phyloP scores from a whole-genome alignment of 306 rosid genomes.

The Abrus precatorius region DNA sequence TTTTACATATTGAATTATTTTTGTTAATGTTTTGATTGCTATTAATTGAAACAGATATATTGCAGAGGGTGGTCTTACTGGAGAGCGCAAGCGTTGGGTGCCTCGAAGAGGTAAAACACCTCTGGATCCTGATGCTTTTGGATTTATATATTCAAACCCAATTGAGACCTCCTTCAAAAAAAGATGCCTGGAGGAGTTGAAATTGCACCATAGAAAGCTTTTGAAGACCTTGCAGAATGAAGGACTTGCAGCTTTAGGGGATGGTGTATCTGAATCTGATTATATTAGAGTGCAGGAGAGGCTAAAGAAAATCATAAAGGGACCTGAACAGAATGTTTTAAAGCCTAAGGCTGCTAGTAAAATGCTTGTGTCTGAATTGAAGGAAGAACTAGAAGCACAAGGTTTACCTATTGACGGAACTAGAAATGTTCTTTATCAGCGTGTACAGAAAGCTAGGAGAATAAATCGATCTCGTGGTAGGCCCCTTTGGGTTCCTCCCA shows the following conservation, averaged over 20 bases:
- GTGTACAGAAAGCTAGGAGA: constrained; percentile 98
- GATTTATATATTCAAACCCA: constrained; percentile 94
- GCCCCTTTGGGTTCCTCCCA: constrained; percentile 98
- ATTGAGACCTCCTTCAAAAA: constrained; percentile 94
- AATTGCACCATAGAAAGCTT: constrained; percentile 73
- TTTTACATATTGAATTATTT: constrained; percentile 16
- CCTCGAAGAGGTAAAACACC: constrained; percentile 95
- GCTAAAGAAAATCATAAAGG: constrained; percentile 85
- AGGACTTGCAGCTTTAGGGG: constrained; percentile 82
- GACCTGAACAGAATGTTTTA: constrained; percentile 80
- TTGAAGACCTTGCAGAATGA: constrained; percentile 74
- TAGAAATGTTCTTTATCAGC: constrained; percentile 97
- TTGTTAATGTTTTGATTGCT: constrained; percentile 37
- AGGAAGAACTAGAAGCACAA: constrained; percentile 97
- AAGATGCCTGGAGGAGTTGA: constrained; percentile 82
- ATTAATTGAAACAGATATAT: constrained; percentile 69
- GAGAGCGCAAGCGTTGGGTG: constrained; percentile 98
- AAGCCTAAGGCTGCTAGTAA: constrained; percentile 99
- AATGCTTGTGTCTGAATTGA: constrained; percentile 90
- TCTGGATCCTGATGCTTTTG: constrained; percentile 93
- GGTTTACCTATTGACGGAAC: constrained; percentile 94
- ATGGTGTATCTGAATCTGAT: constrained; percentile 78
- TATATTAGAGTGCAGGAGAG: constrained; percentile 80
- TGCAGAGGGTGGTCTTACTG: constrained; percentile 95
- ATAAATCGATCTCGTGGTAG: constrained; percentile 97